Evolutionary conservation across 768 basidiomycete species (phyloP).

Genomic region (Amanita rubescens): DNA sequence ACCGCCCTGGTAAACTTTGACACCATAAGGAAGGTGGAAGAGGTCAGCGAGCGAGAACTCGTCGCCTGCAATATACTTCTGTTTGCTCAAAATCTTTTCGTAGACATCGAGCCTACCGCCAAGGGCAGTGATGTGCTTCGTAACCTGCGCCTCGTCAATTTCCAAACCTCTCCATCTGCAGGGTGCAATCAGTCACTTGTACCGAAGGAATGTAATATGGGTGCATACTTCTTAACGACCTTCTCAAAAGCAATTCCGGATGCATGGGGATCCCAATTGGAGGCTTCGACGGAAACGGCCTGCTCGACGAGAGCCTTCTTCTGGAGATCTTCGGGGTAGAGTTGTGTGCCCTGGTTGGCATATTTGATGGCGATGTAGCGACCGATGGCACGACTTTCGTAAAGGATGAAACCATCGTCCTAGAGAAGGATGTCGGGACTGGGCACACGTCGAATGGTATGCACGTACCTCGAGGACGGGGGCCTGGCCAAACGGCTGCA

Average conservation of each 20-base stretch:
- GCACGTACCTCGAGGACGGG: slow-evolving; percentile 22
- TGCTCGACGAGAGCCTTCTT: slow-evolving; percentile 43
- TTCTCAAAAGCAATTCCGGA: slow-evolving; percentile 36
- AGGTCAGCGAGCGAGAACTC: no score
- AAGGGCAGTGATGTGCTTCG: slow-evolving; percentile 15
- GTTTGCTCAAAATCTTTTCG: slow-evolving; percentile 48
- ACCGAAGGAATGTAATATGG: neutral
- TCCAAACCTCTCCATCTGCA: slow-evolving; percentile 15
- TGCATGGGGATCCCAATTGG: slow-evolving; percentile 47
- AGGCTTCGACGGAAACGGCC: slow-evolving; percentile 42
- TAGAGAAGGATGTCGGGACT: slow-evolving; percentile 14
- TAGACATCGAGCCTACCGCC: slow-evolving; percentile 44
- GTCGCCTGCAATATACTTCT: no score
- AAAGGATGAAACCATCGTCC: no score
- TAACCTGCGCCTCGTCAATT: slow-evolving; percentile 22
- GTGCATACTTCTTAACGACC: slow-evolving; percentile 41
- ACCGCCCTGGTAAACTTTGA: no score
- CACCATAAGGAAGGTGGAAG: no score
- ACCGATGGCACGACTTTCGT: slow-evolving; percentile 51
- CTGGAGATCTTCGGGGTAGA: slow-evolving; percentile 31
- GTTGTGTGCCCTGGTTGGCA: no score
- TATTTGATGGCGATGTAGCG: slow-evolving; percentile 55
- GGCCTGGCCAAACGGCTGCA: no score
- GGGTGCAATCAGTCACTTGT: neutral
- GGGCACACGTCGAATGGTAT: slow-evolving; percentile 46